Percentiles rank a stretch among this genome's conserved stretches.
phyloP scores from a whole-genome alignment of 2,329 filamentous ascomycete genomes.

The Fusarium circinatum region DNA sequence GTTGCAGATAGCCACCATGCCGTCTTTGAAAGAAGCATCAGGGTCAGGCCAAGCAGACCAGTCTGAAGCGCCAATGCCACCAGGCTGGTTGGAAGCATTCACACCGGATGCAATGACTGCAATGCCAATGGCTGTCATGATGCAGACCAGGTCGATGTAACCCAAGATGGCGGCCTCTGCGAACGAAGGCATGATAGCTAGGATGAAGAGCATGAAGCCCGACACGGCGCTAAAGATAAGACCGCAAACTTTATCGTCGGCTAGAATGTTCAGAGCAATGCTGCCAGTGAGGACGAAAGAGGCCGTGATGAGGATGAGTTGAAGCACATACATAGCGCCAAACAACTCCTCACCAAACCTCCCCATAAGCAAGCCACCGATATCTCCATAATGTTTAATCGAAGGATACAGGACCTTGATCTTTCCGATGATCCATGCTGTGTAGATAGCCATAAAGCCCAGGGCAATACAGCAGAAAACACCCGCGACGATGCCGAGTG shows the following conservation, averaged over 20 bases:
- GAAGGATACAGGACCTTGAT: constrained; percentile 58
- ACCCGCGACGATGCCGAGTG: constrained; percentile 47
- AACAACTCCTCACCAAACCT: constrained; percentile 66
- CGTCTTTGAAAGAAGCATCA: constrained; percentile 58
- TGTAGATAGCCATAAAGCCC: constrained; percentile 54
- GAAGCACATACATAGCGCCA: constrained; percentile 65
- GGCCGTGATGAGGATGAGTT: constrained; percentile 72
- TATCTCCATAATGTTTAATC: constrained; percentile 72
- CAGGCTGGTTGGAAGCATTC: constrained; percentile 5
- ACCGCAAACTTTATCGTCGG: constrained; percentile 58
- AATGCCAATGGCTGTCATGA: constrained; percentile 66
- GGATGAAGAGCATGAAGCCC: constrained; percentile 51
- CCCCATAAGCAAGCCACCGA: constrained; percentile 68
- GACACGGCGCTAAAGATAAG: constrained; percentile 53
- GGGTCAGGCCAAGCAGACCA: constrained; percentile 53
- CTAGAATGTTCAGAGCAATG: constrained; percentile 71
- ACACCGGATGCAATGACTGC: constrained; percentile 71
- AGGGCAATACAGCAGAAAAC: constrained; percentile 49
- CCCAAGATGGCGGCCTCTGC: constrained; percentile 43
- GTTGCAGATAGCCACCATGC: constrained; percentile 68
- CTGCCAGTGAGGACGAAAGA: constrained; percentile 74
- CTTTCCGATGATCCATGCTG: constrained; percentile 53
- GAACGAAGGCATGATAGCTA: constrained; percentile 56
- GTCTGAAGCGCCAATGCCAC: constrained; percentile 22
- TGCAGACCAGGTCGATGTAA: constrained; percentile 39